Evolutionary conservation across 1,284 basidiomycete species (phyloP), one percentile per base, ranked within the genome.

Genomic region (Microbotryomycetes sp.): DNA sequence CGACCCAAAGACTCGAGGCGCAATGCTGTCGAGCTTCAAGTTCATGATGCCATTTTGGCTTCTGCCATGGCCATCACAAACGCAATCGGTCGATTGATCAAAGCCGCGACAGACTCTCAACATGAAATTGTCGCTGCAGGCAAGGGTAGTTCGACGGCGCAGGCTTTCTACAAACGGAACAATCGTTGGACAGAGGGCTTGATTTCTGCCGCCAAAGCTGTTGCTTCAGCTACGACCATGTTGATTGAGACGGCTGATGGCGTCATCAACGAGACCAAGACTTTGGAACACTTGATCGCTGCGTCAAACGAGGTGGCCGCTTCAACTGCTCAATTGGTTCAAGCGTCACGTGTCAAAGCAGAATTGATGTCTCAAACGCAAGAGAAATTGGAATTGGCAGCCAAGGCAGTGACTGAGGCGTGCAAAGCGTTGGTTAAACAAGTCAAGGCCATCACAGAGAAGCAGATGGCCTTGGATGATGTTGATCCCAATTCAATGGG

Each of bases 81-180:
- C 71, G 94, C 94, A 45, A 98, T 99, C 72, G 89, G 85, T 4
- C 86, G 92, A 29, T 84, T 99, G 64, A 98, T 99, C 74, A 84
- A 89, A 74, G 93, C 94, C 5, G 93, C 96, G 4, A 97, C 94
- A 1, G 94, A 94, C 54, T 93, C 89, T 51, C 96, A 99, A 77
- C 86, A 97, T 75, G 96, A 99, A 79, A 99, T 98, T 66, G 96
- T 98, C 52, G 86, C 88, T 4, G 87, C 94, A 77, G 96, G 96
- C 66, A 89, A 86, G 76, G 94, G 94, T 5, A 87, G 90, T 14
- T 91, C 86, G 75, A 85, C 91, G 26, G 75, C 74, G 59, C 92
- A 96, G 77, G 94, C 97, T 74, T 99, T 99, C 83, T 98, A 97
- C 84, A 99, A 99, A 81, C 86, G 89, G 66, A 97, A 99, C 84